phyloP scores from a whole-genome alignment of 1,284 basidiomycete genomes.

The Termitomyces sp. region DNA sequence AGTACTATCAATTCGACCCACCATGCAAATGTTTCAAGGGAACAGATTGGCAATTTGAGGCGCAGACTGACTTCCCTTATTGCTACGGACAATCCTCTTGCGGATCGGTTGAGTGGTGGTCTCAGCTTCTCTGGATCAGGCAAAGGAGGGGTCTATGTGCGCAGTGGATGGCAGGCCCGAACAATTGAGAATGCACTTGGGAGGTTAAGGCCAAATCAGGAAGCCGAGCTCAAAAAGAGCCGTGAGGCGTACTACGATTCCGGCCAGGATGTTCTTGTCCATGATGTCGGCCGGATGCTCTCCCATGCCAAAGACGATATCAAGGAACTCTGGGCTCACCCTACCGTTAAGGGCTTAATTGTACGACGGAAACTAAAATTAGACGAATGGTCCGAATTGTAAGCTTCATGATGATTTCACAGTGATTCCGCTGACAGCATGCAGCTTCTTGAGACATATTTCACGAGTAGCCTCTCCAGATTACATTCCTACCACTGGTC shows the following conservation, averaged over 20 bases:
- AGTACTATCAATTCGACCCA: constrained; percentile 21
- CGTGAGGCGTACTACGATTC: constrained; percentile 28
- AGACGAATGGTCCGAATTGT: constrained; percentile 84
- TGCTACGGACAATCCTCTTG: constrained; percentile 57
- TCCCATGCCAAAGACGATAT: constrained; percentile 57
- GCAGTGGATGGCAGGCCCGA: constrained; percentile 71
- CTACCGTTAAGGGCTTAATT: constrained; percentile 62
- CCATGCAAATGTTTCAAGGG: constrained; percentile 24
- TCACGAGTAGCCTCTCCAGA: constrained; percentile 58
- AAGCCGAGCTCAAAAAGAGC: constrained; percentile 28
- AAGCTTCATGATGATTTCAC: constrained; percentile 29
- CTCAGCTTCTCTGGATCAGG: constrained; percentile 65
- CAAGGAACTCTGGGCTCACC: constrained; percentile 63
- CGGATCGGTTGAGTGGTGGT: constrained; percentile 67
- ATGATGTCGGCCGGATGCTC: constrained; percentile 57
- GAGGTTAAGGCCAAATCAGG: constrained; percentile 29
- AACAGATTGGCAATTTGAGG: constrained; percentile 52
- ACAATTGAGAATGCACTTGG: constrained; percentile 49
- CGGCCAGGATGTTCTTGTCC: constrained; percentile 50
- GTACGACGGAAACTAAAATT: constrained; percentile 64
- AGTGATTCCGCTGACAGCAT: constrained; percentile 12
- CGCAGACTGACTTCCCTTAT: constrained; percentile 56
- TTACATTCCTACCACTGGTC: constrained; percentile 72
- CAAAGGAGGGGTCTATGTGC: constrained; percentile 69
- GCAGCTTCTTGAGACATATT: constrained; percentile 71